Evolutionary conservation across 768 basidiomycete species (phyloP), one percentile per base, ranked within the genome.

Genomic region (Gloeostereum incarnatum): DNA sequence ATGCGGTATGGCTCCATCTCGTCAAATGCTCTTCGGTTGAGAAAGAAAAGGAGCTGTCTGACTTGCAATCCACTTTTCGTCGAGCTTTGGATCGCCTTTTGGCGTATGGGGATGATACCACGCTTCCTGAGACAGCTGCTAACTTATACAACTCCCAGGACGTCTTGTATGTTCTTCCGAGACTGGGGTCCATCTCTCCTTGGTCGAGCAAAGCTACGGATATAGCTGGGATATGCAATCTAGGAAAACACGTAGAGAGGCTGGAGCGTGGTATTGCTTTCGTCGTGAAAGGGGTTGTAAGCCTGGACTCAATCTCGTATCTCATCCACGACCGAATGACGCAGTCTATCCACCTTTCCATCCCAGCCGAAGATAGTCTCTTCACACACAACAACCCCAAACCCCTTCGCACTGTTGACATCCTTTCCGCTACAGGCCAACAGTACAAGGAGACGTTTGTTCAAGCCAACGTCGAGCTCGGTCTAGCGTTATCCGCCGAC

Each of bases 181-280:
- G 93, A 41, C 70, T 78, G 6, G 93, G 94, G 3, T 92, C 93
- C 3, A 83, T 98, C 50, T 97, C 94, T 3, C 93, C 96, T 2
- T 99, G 96, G 96, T 97, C 94, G 4, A 94, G 88, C 60, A 99
- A 99, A 62, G 94, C 96, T 2, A 97, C 94, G 0, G 93, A 99
- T 55, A 98, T 99, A 39, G 75, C 93, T 16, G 63, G 62, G 6
- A 75, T 97, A 37, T 99, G 96, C 63, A 82, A 81, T 38, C 78
- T 99, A 2, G 75, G 69, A 14, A 54, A 59, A 2, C 66, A 78
- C 38, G 62, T 99, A 37, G 74, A 83, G 45, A 75, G 96, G 26
- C 61, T 99, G 40, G 96, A 99, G 56, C 77, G 96, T 14, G 93
- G 94, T 5, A 48, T 78, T 14, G 76, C 71, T 4, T 89, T 81